These are phyloP conservation scores for Sporothrix humicola DNA, from an alignment of 2,329 filamentous ascomycete genomes.

Conservation along the genomic window DNA sequence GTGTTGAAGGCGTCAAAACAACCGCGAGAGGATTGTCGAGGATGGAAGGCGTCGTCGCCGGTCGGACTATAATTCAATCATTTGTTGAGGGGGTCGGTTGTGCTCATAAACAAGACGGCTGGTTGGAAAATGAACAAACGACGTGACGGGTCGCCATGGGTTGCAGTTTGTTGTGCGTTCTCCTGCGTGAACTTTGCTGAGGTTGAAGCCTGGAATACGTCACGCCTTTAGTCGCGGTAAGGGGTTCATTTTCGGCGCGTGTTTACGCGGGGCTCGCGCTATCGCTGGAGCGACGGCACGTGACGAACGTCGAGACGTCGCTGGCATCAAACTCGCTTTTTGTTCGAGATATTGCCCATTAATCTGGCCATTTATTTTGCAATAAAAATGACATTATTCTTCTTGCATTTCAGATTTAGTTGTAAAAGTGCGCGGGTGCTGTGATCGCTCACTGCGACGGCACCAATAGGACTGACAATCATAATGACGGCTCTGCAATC, in stretches of 20 bases:
- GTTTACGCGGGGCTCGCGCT: conserved; percentile 24
- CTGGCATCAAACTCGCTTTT: no score
- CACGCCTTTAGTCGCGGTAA: not conserved
- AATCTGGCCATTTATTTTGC: no score
- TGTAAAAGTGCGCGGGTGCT: no score
- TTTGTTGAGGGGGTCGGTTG: not conserved
- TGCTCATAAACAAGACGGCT: not conserved
- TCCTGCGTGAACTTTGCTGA: not conserved
- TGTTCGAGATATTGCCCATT: no score
- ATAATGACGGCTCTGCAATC: no score
- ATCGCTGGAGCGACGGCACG: conserved; percentile 24
- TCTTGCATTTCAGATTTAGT: no score
- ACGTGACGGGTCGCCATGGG: not conserved
- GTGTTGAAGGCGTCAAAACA: not conserved
- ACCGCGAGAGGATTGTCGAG: not conserved
- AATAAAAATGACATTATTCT: no score
- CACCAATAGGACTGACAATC: no score
- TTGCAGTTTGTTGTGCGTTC: not conserved
- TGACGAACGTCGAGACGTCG: not conserved
- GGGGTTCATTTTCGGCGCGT: not conserved
- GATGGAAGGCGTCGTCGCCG: conserved; percentile 5
- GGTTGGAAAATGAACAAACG: not conserved
- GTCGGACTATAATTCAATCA: not conserved
- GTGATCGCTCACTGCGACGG: no score
- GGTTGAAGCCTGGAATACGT: not conserved